phyloP scores from a whole-genome alignment of 108 stramenopile genomes.

The Pelagomonas calceolata region DNA sequence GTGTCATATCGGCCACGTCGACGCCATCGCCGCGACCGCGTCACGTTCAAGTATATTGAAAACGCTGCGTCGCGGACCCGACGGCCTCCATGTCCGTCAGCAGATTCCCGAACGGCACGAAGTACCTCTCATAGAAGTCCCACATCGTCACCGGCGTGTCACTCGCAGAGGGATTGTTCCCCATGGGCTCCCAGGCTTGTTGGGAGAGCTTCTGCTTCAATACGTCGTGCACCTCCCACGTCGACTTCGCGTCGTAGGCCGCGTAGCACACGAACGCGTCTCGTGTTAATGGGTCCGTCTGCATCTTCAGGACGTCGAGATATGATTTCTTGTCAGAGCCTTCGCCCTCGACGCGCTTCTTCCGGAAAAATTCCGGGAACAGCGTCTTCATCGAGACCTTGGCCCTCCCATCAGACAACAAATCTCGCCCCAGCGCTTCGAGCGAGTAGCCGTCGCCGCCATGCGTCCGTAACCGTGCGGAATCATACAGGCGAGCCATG shows the following conservation, averaged over 20 bases:
- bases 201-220: constrained; percentile 34
- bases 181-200: background rate
- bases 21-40: too few species aligned
- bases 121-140: constrained; percentile 81
- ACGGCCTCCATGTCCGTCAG: constrained; percentile 93
- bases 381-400: constrained; percentile 88
- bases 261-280: constrained; percentile 73
- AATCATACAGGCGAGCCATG: constrained; percentile 91
- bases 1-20: too few species aligned
- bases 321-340: too few species aligned
- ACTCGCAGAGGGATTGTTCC: background rate
- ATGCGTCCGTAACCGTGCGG: constrained; percentile 41
- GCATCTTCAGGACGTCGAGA: constrained; percentile 35
- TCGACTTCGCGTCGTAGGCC: constrained; percentile 73
- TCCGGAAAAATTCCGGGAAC: constrained; percentile 13
- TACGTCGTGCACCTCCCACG: constrained; percentile 55
- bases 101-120: constrained; percentile 81
- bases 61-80: too few species aligned
- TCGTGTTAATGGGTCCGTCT: constrained; percentile 57
- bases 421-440: constrained; percentile 63
- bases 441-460: constrained; percentile 62
- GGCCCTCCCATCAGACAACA: constrained; percentile 34
- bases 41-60: too few species aligned
- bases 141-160: constrained; percentile 40
- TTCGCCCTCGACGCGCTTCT: background rate